Percentiles rank a stretch among this genome's conserved stretches.
Conservation (phyloP, 768 basidiomycete species). For the Amanita pseudoporphyria region DNA sequence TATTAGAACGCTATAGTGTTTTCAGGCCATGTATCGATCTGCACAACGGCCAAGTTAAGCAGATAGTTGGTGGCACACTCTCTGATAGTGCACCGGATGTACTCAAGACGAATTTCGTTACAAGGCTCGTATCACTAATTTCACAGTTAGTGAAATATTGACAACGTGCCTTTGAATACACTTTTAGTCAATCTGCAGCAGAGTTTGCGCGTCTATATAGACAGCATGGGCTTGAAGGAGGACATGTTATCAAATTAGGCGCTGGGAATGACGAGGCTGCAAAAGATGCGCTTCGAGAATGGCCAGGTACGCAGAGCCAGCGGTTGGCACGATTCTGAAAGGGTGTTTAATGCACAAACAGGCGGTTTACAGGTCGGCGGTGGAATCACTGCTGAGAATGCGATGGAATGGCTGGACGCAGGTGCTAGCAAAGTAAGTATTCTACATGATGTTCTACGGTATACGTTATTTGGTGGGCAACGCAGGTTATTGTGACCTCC, state of each 20-base stretch:
- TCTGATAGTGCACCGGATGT: constrained; percentile 50
- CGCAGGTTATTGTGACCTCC: constrained; percentile 94
- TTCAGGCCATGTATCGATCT: constrained; percentile 97
- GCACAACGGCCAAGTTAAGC: constrained; percentile 93
- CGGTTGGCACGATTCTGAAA: background rate
- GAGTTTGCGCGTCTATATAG: constrained; percentile 78
- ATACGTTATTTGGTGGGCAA: constrained; percentile 1
- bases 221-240: constrained; percentile 60
- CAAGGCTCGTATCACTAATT: constrained; percentile 47
- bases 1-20: constrained; percentile 32
- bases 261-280: constrained; percentile 88
- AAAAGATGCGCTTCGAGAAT: constrained; percentile 66
- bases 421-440: constrained; percentile 77
- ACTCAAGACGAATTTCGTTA: constrained; percentile 85
- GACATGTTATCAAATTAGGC: constrained; percentile 96
- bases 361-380: constrained; percentile 88
- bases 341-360: constrained; percentile 20
- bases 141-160: constrained; percentile 3
- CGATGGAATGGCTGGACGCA: constrained; percentile 71
- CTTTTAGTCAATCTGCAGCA: constrained; percentile 58
- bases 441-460: background rate
- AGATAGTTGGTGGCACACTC: constrained; percentile 94
- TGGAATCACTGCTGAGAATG: constrained; percentile 78
- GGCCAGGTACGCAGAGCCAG: constrained; percentile 51
- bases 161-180: constrained; percentile 7